Conservation (phyloP, 2,329 filamentous ascomycete genomes). For the Remersonia thermophila region DNA sequence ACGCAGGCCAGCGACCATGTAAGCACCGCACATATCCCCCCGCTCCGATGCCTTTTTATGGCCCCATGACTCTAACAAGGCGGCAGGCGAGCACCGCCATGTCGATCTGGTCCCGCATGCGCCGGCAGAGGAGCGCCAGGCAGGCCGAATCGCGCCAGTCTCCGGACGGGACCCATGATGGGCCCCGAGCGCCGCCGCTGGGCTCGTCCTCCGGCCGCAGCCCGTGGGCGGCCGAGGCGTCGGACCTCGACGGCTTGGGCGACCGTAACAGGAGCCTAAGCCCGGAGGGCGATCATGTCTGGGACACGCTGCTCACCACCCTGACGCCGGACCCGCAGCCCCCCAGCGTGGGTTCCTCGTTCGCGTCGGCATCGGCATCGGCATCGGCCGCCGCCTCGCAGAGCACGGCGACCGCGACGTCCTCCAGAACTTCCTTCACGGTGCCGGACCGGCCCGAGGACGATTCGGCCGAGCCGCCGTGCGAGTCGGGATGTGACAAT, state of each 20-base stretch:
- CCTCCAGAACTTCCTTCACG: constrained; percentile 36
- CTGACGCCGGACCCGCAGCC: constrained; percentile 71
- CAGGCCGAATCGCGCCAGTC: not conserved
- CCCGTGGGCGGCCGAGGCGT: not conserved
- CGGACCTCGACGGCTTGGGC: constrained; percentile 57
- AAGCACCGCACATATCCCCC: constrained; percentile 6
- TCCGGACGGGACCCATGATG: not conserved
- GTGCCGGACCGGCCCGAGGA: constrained; percentile 25
- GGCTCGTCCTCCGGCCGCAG: constrained; percentile 1
- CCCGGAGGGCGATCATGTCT: constrained; percentile 52
- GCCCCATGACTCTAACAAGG: no score
- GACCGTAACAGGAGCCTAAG: constrained; percentile 77
- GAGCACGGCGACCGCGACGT: constrained; percentile 27
- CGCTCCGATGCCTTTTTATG: no score
- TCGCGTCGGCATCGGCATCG: constrained; percentile 54
- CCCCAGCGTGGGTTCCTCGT: constrained; percentile 72
- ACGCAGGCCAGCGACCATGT: constrained; percentile 11
- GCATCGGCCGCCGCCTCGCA: constrained; percentile 34
- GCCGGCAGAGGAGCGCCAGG: not conserved
- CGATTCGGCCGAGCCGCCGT: constrained; percentile 29
- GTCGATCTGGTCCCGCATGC: not conserved
- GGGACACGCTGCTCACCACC: constrained; percentile 72
- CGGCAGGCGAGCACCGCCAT: no score
- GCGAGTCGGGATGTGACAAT: constrained; percentile 42
- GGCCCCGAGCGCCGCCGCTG: not conserved